Evolutionary conservation across 352 stramenopile genomes (phyloP), one percentile per base, ranked within the genome.

Genomic region (Phytopythium vexans): DNA sequence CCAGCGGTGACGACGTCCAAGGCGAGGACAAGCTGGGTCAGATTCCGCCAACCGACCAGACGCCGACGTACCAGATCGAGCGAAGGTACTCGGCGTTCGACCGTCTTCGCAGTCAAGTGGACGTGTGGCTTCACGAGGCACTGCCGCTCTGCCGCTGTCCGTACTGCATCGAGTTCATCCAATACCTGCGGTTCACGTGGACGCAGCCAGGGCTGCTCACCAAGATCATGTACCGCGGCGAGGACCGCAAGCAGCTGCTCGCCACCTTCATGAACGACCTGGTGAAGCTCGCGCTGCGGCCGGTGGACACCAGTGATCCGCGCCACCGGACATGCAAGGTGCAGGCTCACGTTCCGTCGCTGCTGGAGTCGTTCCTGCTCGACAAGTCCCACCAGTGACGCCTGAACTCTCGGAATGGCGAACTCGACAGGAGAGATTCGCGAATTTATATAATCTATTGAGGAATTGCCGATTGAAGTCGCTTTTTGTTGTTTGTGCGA

Each of bases 81-180:
- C 72, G 58, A 15, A 54, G 65, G 36, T 87, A 81, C 58, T 69
- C 63, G 35, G 68, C 79, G 6, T 87, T 87, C 39, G 55, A 64
- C n/a, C 50, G 68, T 41, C 49, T 87, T 32, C 66, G 69, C 34
- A 54, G 55, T 1, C 62, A 60, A 3, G 58, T 79, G 12, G 60
- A 61, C 12, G 64, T 62, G 39, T 66, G 79, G 48, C 58, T 52
- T 12, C 63, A 70, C 49, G 77, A 64, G 47, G n/a, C 62, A 5
- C 12, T 15, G 1, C 47, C 47, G 6, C 35, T 53, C 8, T 53
- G 47, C 12, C 47, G 47, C 3, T 86, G 75, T 36, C 54, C 56
- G 8, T 82, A 83, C 52, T 86, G 75, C 49, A 64, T 77, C 38
- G 55, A 63, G 43, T 78, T 81, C 34, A 52, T 78, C 33, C 54